Percentiles rank a stretch among this genome's conserved stretches.
phyloP scores from a whole-genome alignment of 768 basidiomycete genomes.

The Boletus edulis region DNA sequence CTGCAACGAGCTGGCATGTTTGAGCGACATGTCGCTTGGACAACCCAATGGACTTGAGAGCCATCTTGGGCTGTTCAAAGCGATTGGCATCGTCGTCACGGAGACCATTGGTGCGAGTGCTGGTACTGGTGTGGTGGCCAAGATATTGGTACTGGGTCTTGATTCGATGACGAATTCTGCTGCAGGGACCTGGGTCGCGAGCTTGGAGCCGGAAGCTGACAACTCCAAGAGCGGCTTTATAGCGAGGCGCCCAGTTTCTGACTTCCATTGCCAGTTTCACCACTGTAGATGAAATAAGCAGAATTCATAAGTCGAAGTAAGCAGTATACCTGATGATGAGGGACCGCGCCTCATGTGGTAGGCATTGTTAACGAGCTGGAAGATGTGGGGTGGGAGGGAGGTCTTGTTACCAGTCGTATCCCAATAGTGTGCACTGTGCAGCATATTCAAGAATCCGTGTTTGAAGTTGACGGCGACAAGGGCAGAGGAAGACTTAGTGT shows the following conservation, averaged over 20 bases:
- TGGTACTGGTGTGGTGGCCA: constrained; percentile 57
- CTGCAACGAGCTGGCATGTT: constrained; percentile 91
- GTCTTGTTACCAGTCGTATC: constrained; percentile 64
- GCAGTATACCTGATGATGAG: constrained; percentile 78
- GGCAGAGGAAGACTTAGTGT: constrained; percentile 41
- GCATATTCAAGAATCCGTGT: constrained; percentile 92
- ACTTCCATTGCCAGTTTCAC: constrained; percentile 95
- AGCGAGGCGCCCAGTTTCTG: constrained; percentile 84
- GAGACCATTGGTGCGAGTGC: constrained; percentile 43
- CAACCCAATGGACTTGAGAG: constrained; percentile 89
- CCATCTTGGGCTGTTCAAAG: constrained; percentile 93
- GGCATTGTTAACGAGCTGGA: constrained; percentile 86
- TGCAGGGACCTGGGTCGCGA: constrained; percentile 82
- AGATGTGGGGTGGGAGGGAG: constrained; percentile 80
- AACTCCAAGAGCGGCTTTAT: constrained; percentile 93
- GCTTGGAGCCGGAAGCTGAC: constrained; percentile 84
- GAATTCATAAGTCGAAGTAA: neutral
- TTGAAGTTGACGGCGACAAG: constrained; percentile 75
- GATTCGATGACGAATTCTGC: constrained; percentile 94
- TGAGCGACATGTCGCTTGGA: constrained; percentile 95
- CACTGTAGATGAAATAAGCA: constrained; percentile 44
- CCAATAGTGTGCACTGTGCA: constrained; percentile 77
- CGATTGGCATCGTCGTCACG: constrained; percentile 81
- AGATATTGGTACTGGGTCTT: constrained; percentile 85
- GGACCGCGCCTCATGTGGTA: constrained; percentile 95